Percentiles rank a stretch among this genome's conserved stretches.
These are phyloP conservation scores for Geotrichum klebahnii DNA, from an alignment of 1,139 yeast genomes.

Conservation along the genomic window DNA sequence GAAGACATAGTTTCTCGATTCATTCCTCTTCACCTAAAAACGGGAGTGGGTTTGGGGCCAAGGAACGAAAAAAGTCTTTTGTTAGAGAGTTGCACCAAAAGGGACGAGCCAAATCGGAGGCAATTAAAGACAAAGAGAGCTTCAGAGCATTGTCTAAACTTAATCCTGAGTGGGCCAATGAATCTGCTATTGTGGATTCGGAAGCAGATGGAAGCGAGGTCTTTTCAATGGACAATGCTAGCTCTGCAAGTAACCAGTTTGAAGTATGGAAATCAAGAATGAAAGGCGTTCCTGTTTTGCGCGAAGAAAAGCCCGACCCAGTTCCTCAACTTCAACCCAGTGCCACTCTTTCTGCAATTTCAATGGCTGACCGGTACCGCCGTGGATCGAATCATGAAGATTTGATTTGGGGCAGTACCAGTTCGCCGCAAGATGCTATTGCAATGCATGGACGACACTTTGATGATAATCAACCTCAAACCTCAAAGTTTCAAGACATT, in stretches of 20 bases:
- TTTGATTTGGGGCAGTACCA: constrained; percentile 18
- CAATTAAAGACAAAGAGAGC: constrained; percentile 26
- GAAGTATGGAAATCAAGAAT: constrained; percentile 23
- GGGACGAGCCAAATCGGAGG: constrained; percentile 22
- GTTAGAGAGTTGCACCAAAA: constrained; percentile 23
- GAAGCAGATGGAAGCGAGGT: not conserved
- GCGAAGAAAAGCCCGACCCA: not conserved
- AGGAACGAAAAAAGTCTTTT: constrained; percentile 15
- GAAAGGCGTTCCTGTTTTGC: constrained; percentile 1
- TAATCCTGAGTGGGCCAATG: constrained; percentile 17
- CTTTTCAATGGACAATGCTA: not conserved
- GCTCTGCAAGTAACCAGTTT: constrained; percentile 22
- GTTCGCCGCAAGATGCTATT: constrained; percentile 6
- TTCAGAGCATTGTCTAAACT: constrained; percentile 14
- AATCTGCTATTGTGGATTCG: constrained; percentile 8
- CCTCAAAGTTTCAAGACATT: constrained; percentile 16
- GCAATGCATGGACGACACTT: not conserved
- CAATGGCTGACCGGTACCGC: constrained; percentile 7
- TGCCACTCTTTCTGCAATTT: not conserved
- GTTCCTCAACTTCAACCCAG: constrained; percentile 1
- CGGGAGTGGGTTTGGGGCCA: not conserved
- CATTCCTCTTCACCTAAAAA: not conserved
- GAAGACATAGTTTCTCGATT: constrained; percentile 14
- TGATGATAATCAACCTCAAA: not conserved
- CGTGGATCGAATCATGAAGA: constrained; percentile 19